phyloP scores from a whole-genome alignment of 75 land plant species.

The Azolla pinnata region DNA sequence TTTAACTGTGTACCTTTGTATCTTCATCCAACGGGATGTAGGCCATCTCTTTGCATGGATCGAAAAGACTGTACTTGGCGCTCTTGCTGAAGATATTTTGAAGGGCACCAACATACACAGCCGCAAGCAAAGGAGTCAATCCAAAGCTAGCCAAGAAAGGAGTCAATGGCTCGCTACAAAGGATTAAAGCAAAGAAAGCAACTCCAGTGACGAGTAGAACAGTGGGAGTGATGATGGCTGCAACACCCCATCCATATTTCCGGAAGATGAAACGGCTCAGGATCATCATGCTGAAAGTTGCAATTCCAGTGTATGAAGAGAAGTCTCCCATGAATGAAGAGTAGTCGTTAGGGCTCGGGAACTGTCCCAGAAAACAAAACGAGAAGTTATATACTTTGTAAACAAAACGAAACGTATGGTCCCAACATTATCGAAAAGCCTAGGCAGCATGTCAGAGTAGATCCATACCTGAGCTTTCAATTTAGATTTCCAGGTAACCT shows the following conservation, averaged over 20 bases:
- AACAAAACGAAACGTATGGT: too few relatives aligned
- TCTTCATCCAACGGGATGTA: constrained; percentile 48
- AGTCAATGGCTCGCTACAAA: constrained; percentile 32
- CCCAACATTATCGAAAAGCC: background rate
- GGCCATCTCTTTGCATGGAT: constrained; percentile 52
- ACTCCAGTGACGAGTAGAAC: constrained; percentile 42
- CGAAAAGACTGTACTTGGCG: constrained; percentile 46
- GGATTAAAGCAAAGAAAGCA: constrained; percentile 38
- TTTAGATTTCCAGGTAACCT: constrained; percentile 45
- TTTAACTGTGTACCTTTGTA: constrained; percentile 31
- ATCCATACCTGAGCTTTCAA: constrained; percentile 33
- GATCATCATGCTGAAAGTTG: constrained; percentile 46
- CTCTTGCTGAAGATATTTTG: constrained; percentile 48
- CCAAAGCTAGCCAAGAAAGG: constrained; percentile 32
- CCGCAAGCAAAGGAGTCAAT: constrained; percentile 41
- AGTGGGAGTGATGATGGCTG: constrained; percentile 40
- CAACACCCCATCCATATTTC: constrained; percentile 50
- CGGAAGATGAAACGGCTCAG: constrained; percentile 40
- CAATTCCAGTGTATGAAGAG: constrained; percentile 42
- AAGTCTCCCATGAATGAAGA: constrained; percentile 50
- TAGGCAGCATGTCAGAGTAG: background rate
- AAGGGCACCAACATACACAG: constrained; percentile 45
- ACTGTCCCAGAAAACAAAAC: constrained; percentile 12
- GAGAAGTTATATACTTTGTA: too few relatives aligned
- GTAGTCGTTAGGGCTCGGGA: constrained; percentile 45